These are phyloP conservation scores for Pichia cabralensis DNA, from an alignment of 805 yeast genomes.

Conservation along the genomic window DNA sequence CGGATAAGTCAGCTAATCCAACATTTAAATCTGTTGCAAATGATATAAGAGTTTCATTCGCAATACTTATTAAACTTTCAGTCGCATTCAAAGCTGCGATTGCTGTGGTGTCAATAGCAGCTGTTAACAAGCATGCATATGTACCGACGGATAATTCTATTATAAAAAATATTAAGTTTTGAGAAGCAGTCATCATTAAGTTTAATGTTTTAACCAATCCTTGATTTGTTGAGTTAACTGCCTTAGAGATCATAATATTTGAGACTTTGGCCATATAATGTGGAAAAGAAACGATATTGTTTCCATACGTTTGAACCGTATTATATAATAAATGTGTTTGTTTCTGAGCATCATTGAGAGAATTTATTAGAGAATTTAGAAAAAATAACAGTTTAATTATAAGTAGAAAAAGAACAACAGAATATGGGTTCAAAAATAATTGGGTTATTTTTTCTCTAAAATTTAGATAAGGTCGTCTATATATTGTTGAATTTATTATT, in stretches of 20 bases:
- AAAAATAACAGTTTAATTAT: conserved; percentile 55
- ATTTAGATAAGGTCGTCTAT: conserved; percentile 33
- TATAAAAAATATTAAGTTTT: conserved; percentile 50
- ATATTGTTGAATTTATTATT: conserved; percentile 5
- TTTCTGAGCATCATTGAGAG: conserved; percentile 31
- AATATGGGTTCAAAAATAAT: conserved; percentile 54
- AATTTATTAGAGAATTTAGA: conserved; percentile 32
- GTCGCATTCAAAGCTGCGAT: conserved; percentile 68
- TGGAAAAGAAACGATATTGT: conserved; percentile 37
- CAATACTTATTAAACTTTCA: conserved; percentile 45
- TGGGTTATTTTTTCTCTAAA: conserved; percentile 51
- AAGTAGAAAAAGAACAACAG: conserved; percentile 45
- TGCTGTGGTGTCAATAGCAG: conserved; percentile 64
- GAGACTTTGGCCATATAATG: conserved; percentile 46
- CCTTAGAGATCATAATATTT: conserved; percentile 38
- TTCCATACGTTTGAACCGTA: conserved; percentile 31
- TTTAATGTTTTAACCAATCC: conserved; percentile 35
- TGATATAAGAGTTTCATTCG: conserved; percentile 48
- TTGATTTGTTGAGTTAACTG: conserved; percentile 38
- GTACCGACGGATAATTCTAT: conserved; percentile 78
- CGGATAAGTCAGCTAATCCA: conserved; percentile 54
- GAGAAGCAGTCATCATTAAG: conserved; percentile 44
- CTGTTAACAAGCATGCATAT: conserved; percentile 68
- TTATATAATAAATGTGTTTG: conserved; percentile 37
- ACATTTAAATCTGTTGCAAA: conserved; percentile 54